These are phyloP conservation scores for Pisolithus albus DNA, from an alignment of 768 basidiomycete genomes.

Conservation along the genomic window DNA sequence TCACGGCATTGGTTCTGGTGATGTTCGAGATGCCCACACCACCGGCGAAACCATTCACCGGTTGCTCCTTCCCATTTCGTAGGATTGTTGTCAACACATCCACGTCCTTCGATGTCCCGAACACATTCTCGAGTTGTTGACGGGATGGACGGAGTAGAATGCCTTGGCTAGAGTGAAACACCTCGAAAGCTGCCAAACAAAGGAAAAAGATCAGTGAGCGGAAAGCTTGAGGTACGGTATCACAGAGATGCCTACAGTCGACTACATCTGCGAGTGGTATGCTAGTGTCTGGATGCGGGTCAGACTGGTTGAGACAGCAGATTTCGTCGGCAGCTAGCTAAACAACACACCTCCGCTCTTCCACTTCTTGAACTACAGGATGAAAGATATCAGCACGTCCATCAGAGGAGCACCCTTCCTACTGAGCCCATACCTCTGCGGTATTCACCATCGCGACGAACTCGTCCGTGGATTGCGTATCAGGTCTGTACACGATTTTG, in stretches of 20 bases:
- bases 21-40: conserved; percentile 10
- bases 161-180: conserved; percentile 72
- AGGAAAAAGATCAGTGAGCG: not conserved
- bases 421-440: conserved; percentile 42
- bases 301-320: conserved; percentile 54
- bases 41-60: conserved; percentile 39
- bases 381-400: conserved; percentile 4
- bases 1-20: conserved; percentile 27
- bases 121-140: conserved; percentile 73
- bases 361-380: conserved; percentile 65
- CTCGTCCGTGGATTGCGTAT: conserved; percentile 64
- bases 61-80: conserved; percentile 54
- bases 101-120: conserved; percentile 56
- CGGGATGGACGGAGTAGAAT: conserved; percentile 66
- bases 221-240: not conserved
- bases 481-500: conserved; percentile 78
- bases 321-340: not conserved
- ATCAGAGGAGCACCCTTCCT: not conserved
- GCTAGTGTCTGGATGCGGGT: conserved; percentile 34
- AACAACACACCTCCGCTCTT: conserved; percentile 57
- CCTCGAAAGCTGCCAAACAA: conserved; percentile 49
- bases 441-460: conserved; percentile 64
- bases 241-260: conserved; percentile 51
- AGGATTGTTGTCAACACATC: conserved; percentile 59
- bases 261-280: conserved; percentile 71